Conservation (phyloP, 1,284 basidiomycete species). For the Melampsora larici-populina region DNA sequence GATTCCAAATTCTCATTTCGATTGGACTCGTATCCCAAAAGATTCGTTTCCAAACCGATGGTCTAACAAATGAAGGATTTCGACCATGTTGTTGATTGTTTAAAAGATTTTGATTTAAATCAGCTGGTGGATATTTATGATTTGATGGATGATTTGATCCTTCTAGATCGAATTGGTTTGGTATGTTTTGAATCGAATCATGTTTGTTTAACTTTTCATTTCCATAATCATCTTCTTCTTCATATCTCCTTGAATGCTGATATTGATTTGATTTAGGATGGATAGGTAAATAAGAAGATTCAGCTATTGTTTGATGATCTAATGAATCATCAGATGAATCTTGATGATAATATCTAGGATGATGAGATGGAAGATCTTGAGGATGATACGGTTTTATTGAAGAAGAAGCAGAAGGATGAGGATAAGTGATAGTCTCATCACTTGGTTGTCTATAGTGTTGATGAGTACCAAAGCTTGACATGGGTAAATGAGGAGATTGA, state of each 20-base stretch:
- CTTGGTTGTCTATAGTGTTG: no score
- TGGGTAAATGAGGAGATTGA: neutral
- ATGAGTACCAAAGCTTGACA: no score
- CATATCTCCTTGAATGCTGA: neutral
- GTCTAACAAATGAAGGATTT: slow-evolving; percentile 4
- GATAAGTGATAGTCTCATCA: no score
- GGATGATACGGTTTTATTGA: neutral
- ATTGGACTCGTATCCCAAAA: slow-evolving; percentile 39
- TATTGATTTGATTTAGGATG: neutral
- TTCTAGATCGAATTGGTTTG: neutral
- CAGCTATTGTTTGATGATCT: neutral
- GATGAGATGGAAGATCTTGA: neutral
- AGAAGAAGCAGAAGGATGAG: no score
- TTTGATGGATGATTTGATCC: slow-evolving; percentile 15
- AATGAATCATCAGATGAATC: neutral
- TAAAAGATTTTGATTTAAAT: no score
- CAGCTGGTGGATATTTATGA: neutral
- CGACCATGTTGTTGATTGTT: no score
- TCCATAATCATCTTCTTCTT: neutral
- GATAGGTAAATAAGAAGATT: neutral
- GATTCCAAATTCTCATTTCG: slow-evolving; percentile 18
- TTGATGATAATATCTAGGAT: neutral
- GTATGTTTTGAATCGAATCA: slow-evolving; percentile 8
- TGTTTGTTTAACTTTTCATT: neutral
- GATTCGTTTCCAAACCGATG: slow-evolving; percentile 39